Evolutionary conservation across 345 rosid species (phyloP).

Genomic region (Arabis hirsuta): DNA sequence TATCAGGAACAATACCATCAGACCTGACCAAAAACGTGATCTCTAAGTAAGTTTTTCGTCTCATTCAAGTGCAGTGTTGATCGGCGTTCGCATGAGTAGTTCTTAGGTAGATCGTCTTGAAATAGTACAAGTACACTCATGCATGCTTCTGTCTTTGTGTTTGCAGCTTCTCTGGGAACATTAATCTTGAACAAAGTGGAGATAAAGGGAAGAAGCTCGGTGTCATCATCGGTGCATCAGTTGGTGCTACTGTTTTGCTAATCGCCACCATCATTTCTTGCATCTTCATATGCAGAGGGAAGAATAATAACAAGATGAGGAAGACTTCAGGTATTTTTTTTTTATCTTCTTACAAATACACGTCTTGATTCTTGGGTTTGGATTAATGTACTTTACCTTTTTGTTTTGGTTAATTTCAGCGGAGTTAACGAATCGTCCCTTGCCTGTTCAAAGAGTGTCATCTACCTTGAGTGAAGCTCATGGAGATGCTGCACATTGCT

Average conservation of each 20-base stretch:
- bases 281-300: slow-evolving; percentile 57
- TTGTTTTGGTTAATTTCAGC: slow-evolving; percentile 22
- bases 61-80: slow-evolving; percentile 1
- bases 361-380: slow-evolving; percentile 12
- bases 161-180: slow-evolving; percentile 75
- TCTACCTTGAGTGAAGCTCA: slow-evolving; percentile 70
- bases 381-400: slow-evolving; percentile 15
- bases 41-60: slow-evolving; percentile 63
- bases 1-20: slow-evolving; percentile 81
- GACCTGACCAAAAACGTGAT: slow-evolving; percentile 51
- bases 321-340: slow-evolving; percentile 38
- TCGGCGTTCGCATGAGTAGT: not conserved
- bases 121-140: not conserved
- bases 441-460: slow-evolving; percentile 55
- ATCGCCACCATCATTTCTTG: slow-evolving; percentile 64
- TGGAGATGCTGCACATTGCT: slow-evolving; percentile 83
- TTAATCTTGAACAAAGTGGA: slow-evolving; percentile 54
- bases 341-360: not conserved
- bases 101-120: slow-evolving; percentile 9
- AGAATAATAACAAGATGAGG: slow-evolving; percentile 44
- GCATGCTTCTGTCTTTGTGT: slow-evolving; percentile 1
- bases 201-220: slow-evolving; percentile 53
- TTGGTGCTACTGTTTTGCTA: slow-evolving; percentile 79
- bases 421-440: slow-evolving; percentile 46
- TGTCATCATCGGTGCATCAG: slow-evolving; percentile 64